These are phyloP conservation scores for Hysterangium stoloniferum DNA, from an alignment of 768 basidiomycete genomes.

Conservation along the genomic window DNA sequence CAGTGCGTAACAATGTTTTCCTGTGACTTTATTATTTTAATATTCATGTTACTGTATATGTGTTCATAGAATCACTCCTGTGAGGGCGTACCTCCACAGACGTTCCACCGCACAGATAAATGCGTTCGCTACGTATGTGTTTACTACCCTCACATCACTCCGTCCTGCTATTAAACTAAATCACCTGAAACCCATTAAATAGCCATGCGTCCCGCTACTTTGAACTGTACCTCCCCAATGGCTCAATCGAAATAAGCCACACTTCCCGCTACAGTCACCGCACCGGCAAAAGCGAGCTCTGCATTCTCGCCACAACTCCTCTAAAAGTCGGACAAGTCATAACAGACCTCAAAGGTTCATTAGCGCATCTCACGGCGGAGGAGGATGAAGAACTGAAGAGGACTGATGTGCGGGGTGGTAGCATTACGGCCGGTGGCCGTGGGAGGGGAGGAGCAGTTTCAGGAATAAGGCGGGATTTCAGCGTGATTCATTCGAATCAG, in stretches of 20 bases:
- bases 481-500: conserved; percentile 85
- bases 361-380: conserved; percentile 80
- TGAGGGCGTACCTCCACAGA: conserved; percentile 68
- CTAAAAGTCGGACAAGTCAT: conserved; percentile 65
- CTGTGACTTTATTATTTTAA: conserved; percentile 16
- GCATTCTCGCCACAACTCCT: conserved; percentile 74
- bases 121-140: conserved; percentile 83
- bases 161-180: conserved; percentile 20
- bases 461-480: conserved; percentile 77
- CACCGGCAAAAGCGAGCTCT: conserved; percentile 84
- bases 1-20: too few relatives aligned
- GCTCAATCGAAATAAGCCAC: conserved; percentile 82
- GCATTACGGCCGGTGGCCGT: too few relatives aligned
- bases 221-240: conserved; percentile 76
- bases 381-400: conserved; percentile 84
- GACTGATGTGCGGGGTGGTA: conserved; percentile 58
- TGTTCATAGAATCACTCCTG: conserved; percentile 51
- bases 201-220: conserved; percentile 88
- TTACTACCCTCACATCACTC: conserved; percentile 12
- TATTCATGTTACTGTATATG: conserved; percentile 18
- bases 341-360: conserved; percentile 82
- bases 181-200: conserved; percentile 19
- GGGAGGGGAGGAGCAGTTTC: too few relatives aligned
- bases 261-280: conserved; percentile 81
- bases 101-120: conserved; percentile 83